phyloP scores from a whole-genome alignment of 169 alveolate genomes.

The Eimeria maxima region DNA sequence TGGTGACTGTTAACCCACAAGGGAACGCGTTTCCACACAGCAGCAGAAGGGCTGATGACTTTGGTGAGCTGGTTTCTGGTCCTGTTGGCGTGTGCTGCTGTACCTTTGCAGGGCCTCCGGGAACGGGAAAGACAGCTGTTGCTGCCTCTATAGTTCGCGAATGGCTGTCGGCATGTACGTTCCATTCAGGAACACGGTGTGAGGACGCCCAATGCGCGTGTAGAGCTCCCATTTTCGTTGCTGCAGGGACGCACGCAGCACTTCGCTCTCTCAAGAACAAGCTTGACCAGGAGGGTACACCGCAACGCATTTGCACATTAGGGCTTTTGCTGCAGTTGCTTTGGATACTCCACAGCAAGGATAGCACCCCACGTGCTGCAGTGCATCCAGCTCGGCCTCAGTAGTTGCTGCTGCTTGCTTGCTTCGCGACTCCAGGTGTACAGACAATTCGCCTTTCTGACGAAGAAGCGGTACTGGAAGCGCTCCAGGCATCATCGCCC shows the following conservation, averaged over 20 bases:
- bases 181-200: slow-evolving; percentile 4
- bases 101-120: slow-evolving; percentile 71
- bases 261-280: slow-evolving; percentile 70
- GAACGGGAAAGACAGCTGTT: slow-evolving; percentile 74
- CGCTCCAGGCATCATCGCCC: slow-evolving; percentile 2
- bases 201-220: slow-evolving; percentile 53
- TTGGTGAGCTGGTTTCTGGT: slow-evolving; percentile 23
- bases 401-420: neutral
- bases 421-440: slow-evolving; percentile 29
- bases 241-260: slow-evolving; percentile 77
- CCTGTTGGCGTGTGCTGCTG: neutral
- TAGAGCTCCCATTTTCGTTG: slow-evolving; percentile 63
- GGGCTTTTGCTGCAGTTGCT: neutral
- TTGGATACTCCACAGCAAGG: neutral
- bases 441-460: slow-evolving; percentile 65
- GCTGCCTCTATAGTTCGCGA: slow-evolving; percentile 61
- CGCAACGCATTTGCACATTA: neutral
- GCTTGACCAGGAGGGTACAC: slow-evolving; percentile 53
- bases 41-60: neutral
- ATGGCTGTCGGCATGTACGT: slow-evolving; percentile 24
- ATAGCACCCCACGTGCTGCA: neutral
- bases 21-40: neutral
- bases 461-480: slow-evolving; percentile 37
- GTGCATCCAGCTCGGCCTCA: neutral
- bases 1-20: neutral